Conservation (phyloP, 345 rosid genomes). For the Corymbia maculata region DNA sequence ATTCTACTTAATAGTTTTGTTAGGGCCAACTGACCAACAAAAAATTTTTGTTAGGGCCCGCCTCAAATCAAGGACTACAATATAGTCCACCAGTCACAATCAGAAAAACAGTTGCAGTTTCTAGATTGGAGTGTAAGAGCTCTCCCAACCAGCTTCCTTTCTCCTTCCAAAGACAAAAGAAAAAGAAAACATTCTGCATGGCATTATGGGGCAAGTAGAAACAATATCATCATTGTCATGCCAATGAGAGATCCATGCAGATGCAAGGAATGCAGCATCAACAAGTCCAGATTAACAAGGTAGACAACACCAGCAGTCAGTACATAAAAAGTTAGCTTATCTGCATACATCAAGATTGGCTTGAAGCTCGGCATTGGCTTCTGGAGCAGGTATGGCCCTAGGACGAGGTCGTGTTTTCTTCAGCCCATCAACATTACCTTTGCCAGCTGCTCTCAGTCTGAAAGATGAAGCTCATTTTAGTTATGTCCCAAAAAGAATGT, state of each 20-base stretch:
- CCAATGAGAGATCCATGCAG: neutral
- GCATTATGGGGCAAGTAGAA: neutral
- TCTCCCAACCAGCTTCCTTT: neutral
- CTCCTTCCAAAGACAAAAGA: neutral
- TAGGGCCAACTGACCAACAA: neutral
- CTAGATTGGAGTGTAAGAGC: neutral
- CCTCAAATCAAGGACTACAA: neutral
- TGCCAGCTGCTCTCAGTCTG: conserved; percentile 59
- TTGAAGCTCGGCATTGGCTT: conserved; percentile 73
- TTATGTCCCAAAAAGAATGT: neutral
- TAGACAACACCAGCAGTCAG: neutral
- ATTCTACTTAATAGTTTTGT: neutral
- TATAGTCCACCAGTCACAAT: neutral
- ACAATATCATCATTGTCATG: neutral
- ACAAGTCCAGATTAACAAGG: neutral
- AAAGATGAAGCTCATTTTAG: neutral
- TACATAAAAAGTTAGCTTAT: conserved; percentile 6
- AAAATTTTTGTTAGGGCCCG: neutral
- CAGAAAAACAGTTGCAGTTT: neutral
- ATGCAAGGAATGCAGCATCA: neutral
- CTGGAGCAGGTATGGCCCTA: conserved; percentile 57
- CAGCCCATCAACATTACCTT: conserved; percentile 35
- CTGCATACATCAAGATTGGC: conserved; percentile 65
- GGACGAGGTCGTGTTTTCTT: conserved; percentile 52
- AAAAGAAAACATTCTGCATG: neutral